A percentile compares a stretch with the other conserved stretches of the same genome.
Conservation (phyloP, 352 stramenopile genomes). For the Phytophthora pseudosyringae region DNA sequence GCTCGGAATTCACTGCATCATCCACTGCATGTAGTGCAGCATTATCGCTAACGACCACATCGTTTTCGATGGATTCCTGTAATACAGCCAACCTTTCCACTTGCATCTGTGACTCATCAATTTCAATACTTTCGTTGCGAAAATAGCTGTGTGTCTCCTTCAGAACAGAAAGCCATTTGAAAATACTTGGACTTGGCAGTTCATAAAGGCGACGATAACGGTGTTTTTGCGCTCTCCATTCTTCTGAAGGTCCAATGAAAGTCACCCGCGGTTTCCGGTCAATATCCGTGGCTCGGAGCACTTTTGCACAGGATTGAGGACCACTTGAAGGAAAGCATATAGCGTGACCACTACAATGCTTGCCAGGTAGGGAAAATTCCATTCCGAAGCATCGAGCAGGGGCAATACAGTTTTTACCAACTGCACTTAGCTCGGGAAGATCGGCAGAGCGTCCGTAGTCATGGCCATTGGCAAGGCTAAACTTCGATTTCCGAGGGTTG, state of each 20-base stretch:
- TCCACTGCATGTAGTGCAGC: background rate
- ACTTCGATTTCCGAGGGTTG: background rate
- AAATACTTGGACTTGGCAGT: background rate
- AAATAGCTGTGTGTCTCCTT: background rate
- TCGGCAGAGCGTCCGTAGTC: background rate
- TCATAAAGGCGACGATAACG: background rate
- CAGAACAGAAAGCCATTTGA: background rate
- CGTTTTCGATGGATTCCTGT: background rate
- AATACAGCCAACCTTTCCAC: background rate
- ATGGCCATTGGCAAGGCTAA: background rate
- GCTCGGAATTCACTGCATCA: background rate
- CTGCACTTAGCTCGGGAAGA: background rate
- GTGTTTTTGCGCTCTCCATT: background rate
- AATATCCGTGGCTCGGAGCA: background rate
- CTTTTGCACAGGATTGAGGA: background rate
- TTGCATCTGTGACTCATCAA: background rate
- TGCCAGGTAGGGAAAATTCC: background rate
- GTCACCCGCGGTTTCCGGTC: background rate
- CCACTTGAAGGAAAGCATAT: slow-evolving; percentile 2
- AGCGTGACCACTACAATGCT: background rate
- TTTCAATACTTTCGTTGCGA: background rate
- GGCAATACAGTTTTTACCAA: background rate
- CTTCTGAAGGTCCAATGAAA: background rate
- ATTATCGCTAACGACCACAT: background rate
- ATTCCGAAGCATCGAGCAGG: background rate